Base-by-base conservation (phyloP, 164 flowering plant genomes). In the Vitis amurensis region DNA sequence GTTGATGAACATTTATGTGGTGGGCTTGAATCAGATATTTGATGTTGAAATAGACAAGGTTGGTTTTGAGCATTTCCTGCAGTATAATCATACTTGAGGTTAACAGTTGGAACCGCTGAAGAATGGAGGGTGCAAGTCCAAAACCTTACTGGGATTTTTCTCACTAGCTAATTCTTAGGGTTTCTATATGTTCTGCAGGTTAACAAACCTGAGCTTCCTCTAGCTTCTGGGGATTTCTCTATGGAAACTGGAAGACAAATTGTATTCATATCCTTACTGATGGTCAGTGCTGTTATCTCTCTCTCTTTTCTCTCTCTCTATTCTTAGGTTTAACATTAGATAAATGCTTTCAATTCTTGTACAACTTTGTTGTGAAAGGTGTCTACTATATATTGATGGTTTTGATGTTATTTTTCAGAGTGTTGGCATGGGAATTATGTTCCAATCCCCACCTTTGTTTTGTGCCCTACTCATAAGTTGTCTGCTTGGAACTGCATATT, bases 1-100 rank as follows among this genome's bases (percentile, higher is more conserved):
- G 8, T 27, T 84, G 60, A 84, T 84, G 84, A 84, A 84, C 70
- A 78, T 82, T 48, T 82, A 80, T 19, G 70, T 81, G 48, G 82
- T 79, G 64, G 87, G 84, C 11, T 64, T 83, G 60, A 83, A 83
- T 67, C 83, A 83, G 50, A 64, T 81, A 50, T 78, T 30, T 56
- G 84, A 83, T 67, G 68, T 83, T 13, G 77, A 83, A 16, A 84
- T 84, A 14, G 84, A 84, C 74, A 84, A 80, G 88, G 88, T 82
- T 37, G 44, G 44, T 37, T 37, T 37, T 37, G 44, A 37, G 44
- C 44, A 37, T 37, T 37, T 37, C 44, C 7, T 37, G 44, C 44
- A 37, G 44, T 37, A 3, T 3, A 37, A 6, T 37, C 44, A 37
- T 8, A 3, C 7, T 37, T 37, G 44, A 37, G 7, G 0, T 37